A percentile compares a stretch with the other conserved stretches of the same genome.
Conservation (phyloP, 1,284 basidiomycete species). For the Trametes polyzona region DNA sequence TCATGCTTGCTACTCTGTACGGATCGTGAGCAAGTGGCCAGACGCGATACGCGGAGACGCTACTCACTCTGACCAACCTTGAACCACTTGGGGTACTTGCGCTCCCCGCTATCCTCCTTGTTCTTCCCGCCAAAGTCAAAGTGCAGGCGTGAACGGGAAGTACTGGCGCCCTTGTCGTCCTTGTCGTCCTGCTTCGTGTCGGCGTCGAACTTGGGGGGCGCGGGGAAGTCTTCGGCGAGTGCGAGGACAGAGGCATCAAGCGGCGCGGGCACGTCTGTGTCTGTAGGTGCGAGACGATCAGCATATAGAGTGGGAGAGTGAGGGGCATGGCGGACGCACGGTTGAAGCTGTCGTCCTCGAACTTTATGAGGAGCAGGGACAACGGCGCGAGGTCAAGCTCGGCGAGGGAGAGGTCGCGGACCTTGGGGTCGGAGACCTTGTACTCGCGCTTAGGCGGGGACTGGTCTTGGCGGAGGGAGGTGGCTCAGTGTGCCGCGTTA, state of each 20-base stretch:
- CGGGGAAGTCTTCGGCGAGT: slow-evolving; percentile 65
- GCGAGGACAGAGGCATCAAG: slow-evolving; percentile 60
- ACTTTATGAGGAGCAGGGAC: slow-evolving; percentile 50
- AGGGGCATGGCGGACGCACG: slow-evolving; percentile 44
- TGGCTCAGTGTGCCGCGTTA: not conserved
- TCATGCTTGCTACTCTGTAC: not conserved
- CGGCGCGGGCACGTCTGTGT: slow-evolving; percentile 57
- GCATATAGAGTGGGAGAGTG: not conserved
- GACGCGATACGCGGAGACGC: not conserved
- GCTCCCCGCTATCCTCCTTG: slow-evolving; percentile 40
- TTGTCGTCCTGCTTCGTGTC: slow-evolving; percentile 10
- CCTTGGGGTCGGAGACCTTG: slow-evolving; percentile 73
- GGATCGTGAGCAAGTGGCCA: not conserved
- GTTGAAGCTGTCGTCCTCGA: slow-evolving; percentile 74
- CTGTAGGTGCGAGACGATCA: slow-evolving; percentile 10
- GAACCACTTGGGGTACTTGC: slow-evolving; percentile 78
- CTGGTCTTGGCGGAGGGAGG: slow-evolving; percentile 51
- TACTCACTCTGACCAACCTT: slow-evolving; percentile 49
- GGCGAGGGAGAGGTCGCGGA: slow-evolving; percentile 59
- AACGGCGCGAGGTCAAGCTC: slow-evolving; percentile 69
- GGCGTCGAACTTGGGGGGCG: slow-evolving; percentile 44
- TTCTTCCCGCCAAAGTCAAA: slow-evolving; percentile 5
- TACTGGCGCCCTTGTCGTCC: slow-evolving; percentile 25
- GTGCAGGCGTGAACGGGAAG: slow-evolving; percentile 26
- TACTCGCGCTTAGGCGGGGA: slow-evolving; percentile 82